Evolutionary conservation across 306 rosid genomes (phyloP).

Genomic region (Fragaria ananassa): DNA sequence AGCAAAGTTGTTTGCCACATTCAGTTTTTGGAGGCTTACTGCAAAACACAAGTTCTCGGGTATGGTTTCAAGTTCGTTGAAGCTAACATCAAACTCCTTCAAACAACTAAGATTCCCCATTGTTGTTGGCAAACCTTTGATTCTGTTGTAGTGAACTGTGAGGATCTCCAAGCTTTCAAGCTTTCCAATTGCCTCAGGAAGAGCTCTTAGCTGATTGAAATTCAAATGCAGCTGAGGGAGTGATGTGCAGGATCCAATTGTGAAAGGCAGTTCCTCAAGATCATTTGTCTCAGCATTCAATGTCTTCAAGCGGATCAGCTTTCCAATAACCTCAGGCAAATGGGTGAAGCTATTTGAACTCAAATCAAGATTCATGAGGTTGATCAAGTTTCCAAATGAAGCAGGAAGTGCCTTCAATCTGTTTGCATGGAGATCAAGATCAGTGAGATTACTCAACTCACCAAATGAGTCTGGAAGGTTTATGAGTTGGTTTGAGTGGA

Average conservation of each 20-base stretch:
- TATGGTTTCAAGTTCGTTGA: slow-evolving; percentile 69
- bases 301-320: slow-evolving; percentile 57
- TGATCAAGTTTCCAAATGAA: slow-evolving; percentile 60
- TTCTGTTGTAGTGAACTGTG: slow-evolving; percentile 75
- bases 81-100: slow-evolving; percentile 88
- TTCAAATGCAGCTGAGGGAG: slow-evolving; percentile 57
- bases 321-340: slow-evolving; percentile 65
- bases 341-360: slow-evolving; percentile 62
- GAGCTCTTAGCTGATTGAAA: slow-evolving; percentile 75
- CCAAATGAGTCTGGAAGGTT: slow-evolving; percentile 87
- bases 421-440: slow-evolving; percentile 78
- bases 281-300: slow-evolving; percentile 64
- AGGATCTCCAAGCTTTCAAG: slow-evolving; percentile 64
- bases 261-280: slow-evolving; percentile 76
- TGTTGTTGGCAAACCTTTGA: slow-evolving; percentile 69
- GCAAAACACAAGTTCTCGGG: slow-evolving; percentile 77
- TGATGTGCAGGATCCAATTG: slow-evolving; percentile 69
- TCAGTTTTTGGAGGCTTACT: slow-evolving; percentile 56
- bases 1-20: slow-evolving; percentile 75
- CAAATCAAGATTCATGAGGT: slow-evolving; percentile 65
- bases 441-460: slow-evolving; percentile 62
- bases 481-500: slow-evolving; percentile 81
- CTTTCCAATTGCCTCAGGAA: slow-evolving; percentile 92
- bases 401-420: slow-evolving; percentile 68
- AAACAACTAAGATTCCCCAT: slow-evolving; percentile 55